Conservation (phyloP, 2,329 filamentous ascomycete genomes). For the Dendrostoma leiphaemia region DNA sequence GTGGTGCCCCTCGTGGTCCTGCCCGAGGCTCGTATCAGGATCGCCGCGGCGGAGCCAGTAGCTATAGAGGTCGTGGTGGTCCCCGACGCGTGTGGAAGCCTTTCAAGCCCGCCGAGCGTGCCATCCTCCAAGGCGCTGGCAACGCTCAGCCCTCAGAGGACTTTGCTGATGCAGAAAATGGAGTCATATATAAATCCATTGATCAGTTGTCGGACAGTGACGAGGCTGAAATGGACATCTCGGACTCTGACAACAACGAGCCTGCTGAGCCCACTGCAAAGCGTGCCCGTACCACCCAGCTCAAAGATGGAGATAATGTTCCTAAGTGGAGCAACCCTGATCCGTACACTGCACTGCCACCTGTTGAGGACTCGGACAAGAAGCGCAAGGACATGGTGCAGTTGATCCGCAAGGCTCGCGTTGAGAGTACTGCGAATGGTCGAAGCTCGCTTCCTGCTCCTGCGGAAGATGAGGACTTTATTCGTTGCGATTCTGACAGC, state of each 20-base stretch:
- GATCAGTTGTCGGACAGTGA: slow-evolving; percentile 62
- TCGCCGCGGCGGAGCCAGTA: neutral
- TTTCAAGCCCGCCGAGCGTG: slow-evolving; percentile 46
- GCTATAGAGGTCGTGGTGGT: slow-evolving; percentile 3
- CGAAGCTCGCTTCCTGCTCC: slow-evolving; percentile 38
- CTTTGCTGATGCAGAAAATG: slow-evolving; percentile 42
- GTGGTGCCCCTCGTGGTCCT: slow-evolving; percentile 14
- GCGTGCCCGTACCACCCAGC: slow-evolving; percentile 34
- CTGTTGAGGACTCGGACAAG: slow-evolving; percentile 60
- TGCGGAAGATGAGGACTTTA: slow-evolving; percentile 75
- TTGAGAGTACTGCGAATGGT: slow-evolving; percentile 48
- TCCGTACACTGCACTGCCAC: slow-evolving; percentile 84
- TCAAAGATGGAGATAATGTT: slow-evolving; percentile 39
- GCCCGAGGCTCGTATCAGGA: neutral
- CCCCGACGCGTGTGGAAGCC: slow-evolving; percentile 14
- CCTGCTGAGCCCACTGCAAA: slow-evolving; percentile 39
- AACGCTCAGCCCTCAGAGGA: slow-evolving; percentile 42
- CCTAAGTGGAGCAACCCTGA: slow-evolving; percentile 97
- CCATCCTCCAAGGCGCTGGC: slow-evolving; percentile 44
- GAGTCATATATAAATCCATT: slow-evolving; percentile 51
- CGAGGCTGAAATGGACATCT: slow-evolving; percentile 64
- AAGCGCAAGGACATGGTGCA: slow-evolving; percentile 89
- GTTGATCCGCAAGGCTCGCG: slow-evolving; percentile 84
- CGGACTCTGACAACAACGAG: slow-evolving; percentile 43
- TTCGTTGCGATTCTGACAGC: slow-evolving; percentile 73